Conservation (phyloP, 1,139 yeast species). For the Blastobotrys elegans region DNA sequence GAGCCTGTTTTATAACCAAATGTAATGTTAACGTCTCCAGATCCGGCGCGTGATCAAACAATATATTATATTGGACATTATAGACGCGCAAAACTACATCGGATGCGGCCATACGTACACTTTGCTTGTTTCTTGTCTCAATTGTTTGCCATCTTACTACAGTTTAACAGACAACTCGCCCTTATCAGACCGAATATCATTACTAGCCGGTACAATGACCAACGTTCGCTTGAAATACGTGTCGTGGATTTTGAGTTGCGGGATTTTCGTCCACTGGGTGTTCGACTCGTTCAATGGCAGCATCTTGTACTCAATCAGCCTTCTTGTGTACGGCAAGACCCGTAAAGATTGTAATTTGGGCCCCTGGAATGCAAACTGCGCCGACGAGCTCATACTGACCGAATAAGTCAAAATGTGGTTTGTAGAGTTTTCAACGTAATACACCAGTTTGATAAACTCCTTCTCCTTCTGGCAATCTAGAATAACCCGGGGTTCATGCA, state of each 20-base stretch:
- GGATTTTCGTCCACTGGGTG: constrained; percentile 42
- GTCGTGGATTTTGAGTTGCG: constrained; percentile 57
- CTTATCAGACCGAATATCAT: constrained; percentile 30
- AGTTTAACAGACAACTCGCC: constrained; percentile 16
- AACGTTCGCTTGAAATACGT: constrained; percentile 62
- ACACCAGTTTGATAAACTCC: constrained; percentile 37
- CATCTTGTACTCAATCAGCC: constrained; percentile 41
- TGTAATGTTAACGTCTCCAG: too few relatives aligned
- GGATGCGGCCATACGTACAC: too few relatives aligned
- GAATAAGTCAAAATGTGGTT: constrained; percentile 61
- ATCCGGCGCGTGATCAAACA: too few relatives aligned
- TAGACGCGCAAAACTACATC: too few relatives aligned
- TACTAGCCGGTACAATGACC: constrained; percentile 46
- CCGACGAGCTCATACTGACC: constrained; percentile 40
- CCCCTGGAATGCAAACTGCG: constrained; percentile 39
- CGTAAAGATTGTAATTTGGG: constrained; percentile 40
- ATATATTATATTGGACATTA: too few relatives aligned
- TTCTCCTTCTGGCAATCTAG: constrained; percentile 27
- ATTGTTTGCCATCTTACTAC: constrained; percentile 4
- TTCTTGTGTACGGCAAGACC: constrained; percentile 58
- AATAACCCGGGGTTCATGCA: constrained; percentile 65
- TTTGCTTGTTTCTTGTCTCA: too few relatives aligned
- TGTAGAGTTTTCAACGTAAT: constrained; percentile 70
- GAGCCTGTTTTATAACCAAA: too few relatives aligned
- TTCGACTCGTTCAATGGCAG: constrained; percentile 21